Evolutionary conservation across 1,284 basidiomycete genomes (phyloP).

Genomic region (Pulchroboletus neoregius): DNA sequence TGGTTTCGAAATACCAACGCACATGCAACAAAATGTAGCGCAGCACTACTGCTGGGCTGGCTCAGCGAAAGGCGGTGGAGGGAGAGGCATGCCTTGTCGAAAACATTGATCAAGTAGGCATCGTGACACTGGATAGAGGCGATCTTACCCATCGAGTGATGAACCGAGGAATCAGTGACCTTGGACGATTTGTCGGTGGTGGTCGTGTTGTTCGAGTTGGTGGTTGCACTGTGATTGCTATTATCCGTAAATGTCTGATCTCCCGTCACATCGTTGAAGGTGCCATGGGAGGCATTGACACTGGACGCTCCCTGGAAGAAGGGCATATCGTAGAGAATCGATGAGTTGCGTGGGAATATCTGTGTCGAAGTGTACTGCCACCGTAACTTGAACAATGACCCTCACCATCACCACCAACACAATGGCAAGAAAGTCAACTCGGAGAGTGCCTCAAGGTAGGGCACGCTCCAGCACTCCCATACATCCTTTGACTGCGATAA

Average conservation of each 20-base stretch:
- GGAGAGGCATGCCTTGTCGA: slow-evolving; percentile 10
- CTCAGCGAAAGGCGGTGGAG: slow-evolving; percentile 9
- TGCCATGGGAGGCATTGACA: slow-evolving; percentile 19
- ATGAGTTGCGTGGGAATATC: slow-evolving; percentile 11
- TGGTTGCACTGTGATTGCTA: slow-evolving; percentile 17
- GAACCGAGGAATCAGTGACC: slow-evolving; percentile 26
- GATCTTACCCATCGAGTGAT: slow-evolving; percentile 27
- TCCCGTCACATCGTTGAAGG: slow-evolving; percentile 23
- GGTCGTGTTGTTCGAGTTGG: slow-evolving; percentile 23
- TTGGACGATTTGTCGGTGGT: slow-evolving; percentile 17
- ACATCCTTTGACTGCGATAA: slow-evolving; percentile 21
- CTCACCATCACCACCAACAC: slow-evolving; percentile 13
- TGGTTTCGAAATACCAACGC: background rate
- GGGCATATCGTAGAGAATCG: slow-evolving; percentile 9
- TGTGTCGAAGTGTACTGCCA: slow-evolving; percentile 3
- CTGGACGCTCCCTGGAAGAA: slow-evolving; percentile 25
- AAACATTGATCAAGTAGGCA: background rate
- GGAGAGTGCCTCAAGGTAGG: slow-evolving; percentile 29
- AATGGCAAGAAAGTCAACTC: slow-evolving; percentile 24
- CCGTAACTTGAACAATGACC: slow-evolving; percentile 1
- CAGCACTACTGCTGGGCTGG: background rate
- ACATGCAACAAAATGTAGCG: background rate
- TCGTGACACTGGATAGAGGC: background rate
- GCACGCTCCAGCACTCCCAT: slow-evolving; percentile 21
- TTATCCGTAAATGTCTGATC: slow-evolving; percentile 22